Evolutionary conservation across 129 eudicot species (phyloP).

Genomic region (Deinandra increscens): DNA sequence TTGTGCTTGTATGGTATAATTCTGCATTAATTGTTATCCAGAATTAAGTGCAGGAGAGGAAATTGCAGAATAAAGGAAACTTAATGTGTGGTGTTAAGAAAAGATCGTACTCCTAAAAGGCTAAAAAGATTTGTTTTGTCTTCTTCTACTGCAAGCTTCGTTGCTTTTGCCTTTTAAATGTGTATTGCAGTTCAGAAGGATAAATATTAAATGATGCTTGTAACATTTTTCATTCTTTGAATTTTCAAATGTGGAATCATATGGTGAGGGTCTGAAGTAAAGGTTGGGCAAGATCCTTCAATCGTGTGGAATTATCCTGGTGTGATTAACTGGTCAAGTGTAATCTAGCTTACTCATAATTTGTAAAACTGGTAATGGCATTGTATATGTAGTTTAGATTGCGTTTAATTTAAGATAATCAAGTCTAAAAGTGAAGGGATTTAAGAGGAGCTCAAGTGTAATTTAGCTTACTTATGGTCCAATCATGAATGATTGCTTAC

Average conservation of each 20-base stretch:
- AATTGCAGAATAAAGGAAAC: slow-evolving; percentile 1
- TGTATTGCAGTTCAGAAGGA: not conserved
- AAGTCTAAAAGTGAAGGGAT: not conserved
- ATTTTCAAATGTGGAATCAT: too few relatives aligned
- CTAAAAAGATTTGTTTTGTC: slow-evolving; percentile 17
- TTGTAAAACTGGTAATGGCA: too few relatives aligned
- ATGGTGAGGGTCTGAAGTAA: too few relatives aligned
- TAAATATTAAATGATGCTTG: too few relatives aligned
- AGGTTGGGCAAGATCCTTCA: too few relatives aligned
- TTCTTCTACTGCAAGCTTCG: slow-evolving; percentile 6
- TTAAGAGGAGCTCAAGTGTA: not conserved
- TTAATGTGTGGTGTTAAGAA: not conserved
- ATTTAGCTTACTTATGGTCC: not conserved
- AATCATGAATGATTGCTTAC: not conserved
- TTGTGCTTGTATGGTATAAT: not conserved
- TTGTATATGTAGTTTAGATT: not conserved
- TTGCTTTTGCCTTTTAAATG: slow-evolving; percentile 20
- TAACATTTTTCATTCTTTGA: too few relatives aligned
- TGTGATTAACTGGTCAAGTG: too few relatives aligned
- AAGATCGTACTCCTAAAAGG: not conserved
- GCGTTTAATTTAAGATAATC: not conserved
- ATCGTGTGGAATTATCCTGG: too few relatives aligned
- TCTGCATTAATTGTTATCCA: not conserved
- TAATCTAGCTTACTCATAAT: too few relatives aligned
- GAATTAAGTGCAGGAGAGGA: slow-evolving; percentile 14